A percentile compares a stretch with the other conserved stretches of the same genome.
Evolutionary conservation across 163 green algal species (phyloP).

Genomic region (Scenedesmus sp.): DNA sequence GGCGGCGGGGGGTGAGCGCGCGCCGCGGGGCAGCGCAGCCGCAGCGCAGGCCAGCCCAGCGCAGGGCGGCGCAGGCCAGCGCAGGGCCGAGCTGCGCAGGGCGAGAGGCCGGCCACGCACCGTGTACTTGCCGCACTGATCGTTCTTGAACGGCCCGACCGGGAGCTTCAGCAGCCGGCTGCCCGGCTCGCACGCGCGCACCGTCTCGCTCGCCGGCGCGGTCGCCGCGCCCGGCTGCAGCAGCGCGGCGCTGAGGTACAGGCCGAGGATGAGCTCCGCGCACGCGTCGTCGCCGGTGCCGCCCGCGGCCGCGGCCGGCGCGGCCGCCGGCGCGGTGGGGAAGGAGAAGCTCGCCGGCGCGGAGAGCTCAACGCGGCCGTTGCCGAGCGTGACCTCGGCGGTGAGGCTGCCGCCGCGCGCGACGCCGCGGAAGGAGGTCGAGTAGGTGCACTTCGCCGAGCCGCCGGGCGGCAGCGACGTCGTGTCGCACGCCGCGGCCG

Average conservation of each 20-base stretch:
- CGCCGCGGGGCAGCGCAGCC: no score
- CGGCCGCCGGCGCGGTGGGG: not conserved
- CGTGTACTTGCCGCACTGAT: constrained; percentile 12
- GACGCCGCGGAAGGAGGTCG: not conserved
- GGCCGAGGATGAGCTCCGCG: not conserved
- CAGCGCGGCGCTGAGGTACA: constrained; percentile 9
- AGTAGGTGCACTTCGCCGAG: constrained; percentile 6
- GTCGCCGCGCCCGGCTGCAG: constrained; percentile 5
- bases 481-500: not conserved
- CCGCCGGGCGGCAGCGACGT: not conserved
- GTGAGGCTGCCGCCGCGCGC: not conserved
- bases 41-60: not conserved
- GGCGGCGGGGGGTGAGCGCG: no score
- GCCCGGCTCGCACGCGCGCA: not conserved
- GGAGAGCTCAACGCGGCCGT: not conserved
- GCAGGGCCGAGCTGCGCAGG: no score
- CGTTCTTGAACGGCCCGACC: constrained; percentile 22
- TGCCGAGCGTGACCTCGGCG: not conserved
- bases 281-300: constrained; percentile 5
- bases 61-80: no score
- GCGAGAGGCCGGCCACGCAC: no score
- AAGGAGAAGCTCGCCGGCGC: not conserved
- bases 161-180: not conserved
- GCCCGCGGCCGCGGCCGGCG: not conserved
- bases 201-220: not conserved